Evolutionary conservation across 2,329 filamentous ascomycete species (phyloP), one percentile per base, ranked within the genome.

Genomic region (Phyllosticta citribraziliensis): DNA sequence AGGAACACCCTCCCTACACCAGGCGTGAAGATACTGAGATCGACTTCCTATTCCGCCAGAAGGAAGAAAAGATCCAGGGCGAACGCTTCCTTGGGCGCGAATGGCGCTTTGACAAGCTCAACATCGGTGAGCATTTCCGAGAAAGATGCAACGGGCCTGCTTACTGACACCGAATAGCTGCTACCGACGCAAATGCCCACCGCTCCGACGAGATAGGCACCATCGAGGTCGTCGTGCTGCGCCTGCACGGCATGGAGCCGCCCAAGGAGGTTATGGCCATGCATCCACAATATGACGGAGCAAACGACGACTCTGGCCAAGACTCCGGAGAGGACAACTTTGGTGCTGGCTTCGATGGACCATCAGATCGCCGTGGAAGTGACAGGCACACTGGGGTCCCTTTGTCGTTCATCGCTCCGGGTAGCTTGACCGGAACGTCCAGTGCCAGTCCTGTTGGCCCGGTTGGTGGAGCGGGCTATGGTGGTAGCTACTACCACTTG

Each of bases 61-160:
- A 82, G 66, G 82, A 84, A 65, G 78, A 81, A 63, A 74, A 73
- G 63, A 69, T 71, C n/a, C 67, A 67, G 2, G 73, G 77, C 64
- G 79, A 78, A 3, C 70, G 66, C 5, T 82, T 81, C 68, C 70
- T 82, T 61, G 80, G 77, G 0, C 74, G 78, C 11, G 76, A 79
- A 50, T 84, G 81, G 82, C 75, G 73, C 4, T 84, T 84, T 65
- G 76, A 78, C 52, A 74, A 75, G 52, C 71, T 82, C 24, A 76
- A 79, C 54, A 75, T 76, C 61, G 74, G 80, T 82, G 67, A 64
- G 72, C 52, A 52, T 3, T 33, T 10, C 5, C 8, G 8, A n/a
- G 5, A 30, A 20, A 14, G 1, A 14, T 14, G 19, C 22, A 1
- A 47, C 10, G 5, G 14, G 12, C 5, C 30, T 53, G 19, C 52